Percentiles rank a stretch among this genome's conserved stretches.
Evolutionary conservation across 2,329 filamentous ascomycete species (phyloP).

Genomic region (Penicillium sp.): DNA sequence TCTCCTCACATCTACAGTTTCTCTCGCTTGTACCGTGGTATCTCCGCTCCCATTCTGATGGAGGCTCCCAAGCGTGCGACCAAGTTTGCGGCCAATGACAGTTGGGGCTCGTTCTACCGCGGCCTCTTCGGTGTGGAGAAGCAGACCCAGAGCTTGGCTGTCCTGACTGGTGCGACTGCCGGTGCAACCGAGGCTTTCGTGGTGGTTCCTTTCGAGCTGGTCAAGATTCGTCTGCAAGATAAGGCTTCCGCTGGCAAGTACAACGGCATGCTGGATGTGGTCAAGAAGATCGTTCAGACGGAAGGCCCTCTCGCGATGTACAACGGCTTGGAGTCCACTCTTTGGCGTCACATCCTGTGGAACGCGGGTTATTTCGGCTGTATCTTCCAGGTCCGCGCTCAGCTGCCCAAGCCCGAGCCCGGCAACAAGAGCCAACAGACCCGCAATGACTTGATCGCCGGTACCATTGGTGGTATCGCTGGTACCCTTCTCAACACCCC

Average conservation of each 20-base stretch:
- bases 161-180: conserved; percentile 90
- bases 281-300: conserved; percentile 69
- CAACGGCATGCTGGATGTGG: conserved; percentile 56
- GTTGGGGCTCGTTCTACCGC: conserved; percentile 95
- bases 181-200: conserved; percentile 96
- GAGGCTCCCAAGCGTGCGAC: conserved; percentile 94
- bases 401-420: conserved; percentile 74
- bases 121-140: conserved; percentile 79
- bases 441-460: conserved; percentile 83
- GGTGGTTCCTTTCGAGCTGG: conserved; percentile 95
- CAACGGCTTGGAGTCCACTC: conserved; percentile 92
- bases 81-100: conserved; percentile 98
- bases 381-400: conserved; percentile 91
- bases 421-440: conserved; percentile 76
- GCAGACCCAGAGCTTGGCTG: conserved; percentile 88
- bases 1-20: conserved; percentile 55
- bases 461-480: conserved; percentile 81
- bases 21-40: conserved; percentile 92
- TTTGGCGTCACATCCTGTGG: conserved; percentile 95
- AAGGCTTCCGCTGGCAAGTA: conserved; percentile 82
- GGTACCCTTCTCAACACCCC: conserved; percentile 94
- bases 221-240: conserved; percentile 98
- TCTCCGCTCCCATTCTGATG: conserved; percentile 95
- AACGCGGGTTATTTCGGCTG: conserved; percentile 97
- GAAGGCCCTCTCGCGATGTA: conserved; percentile 89